A percentile compares a stretch with the other conserved stretches of the same genome.
phyloP scores from a whole-genome alignment of 495 filamentous ascomycete species.

The Penicillium cosmopolitanum region DNA sequence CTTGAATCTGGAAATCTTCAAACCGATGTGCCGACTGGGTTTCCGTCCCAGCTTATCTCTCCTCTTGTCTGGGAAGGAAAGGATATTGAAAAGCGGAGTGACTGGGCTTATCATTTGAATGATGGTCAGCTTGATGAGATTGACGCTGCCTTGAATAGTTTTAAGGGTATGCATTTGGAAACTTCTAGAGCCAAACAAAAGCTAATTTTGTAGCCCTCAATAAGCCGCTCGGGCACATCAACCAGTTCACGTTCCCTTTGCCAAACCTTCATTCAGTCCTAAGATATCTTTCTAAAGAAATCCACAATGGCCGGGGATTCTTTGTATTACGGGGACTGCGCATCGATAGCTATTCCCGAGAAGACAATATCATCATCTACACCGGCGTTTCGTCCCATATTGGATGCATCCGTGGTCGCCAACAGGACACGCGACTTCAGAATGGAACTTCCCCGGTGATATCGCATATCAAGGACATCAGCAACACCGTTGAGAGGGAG shows the following conservation, averaged over 20 bases:
- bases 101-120: conserved; percentile 57
- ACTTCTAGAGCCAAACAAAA: neutral
- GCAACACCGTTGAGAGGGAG: conserved; percentile 35
- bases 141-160: conserved; percentile 55
- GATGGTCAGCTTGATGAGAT: conserved; percentile 57
- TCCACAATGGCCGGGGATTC: conserved; percentile 65
- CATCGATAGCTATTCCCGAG: conserved; percentile 51
- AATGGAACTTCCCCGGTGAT: conserved; percentile 27
- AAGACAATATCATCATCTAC: conserved; percentile 68
- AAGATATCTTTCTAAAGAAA: conserved; percentile 52
- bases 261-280: conserved; percentile 52
- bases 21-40: conserved; percentile 52
- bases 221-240: conserved; percentile 51
- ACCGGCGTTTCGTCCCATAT: conserved; percentile 63
- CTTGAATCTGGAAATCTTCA: conserved; percentile 45
- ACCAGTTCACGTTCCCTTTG: conserved; percentile 59
- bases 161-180: conserved; percentile 46
- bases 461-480: conserved; percentile 63
- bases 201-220: conserved; percentile 38
- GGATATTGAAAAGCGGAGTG: conserved; percentile 48
- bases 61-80: conserved; percentile 63
- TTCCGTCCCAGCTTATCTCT: conserved; percentile 51
- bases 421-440: conserved; percentile 40
- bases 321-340: conserved; percentile 63
- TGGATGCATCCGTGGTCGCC: conserved; percentile 58